These are phyloP conservation scores for Dictyostelium intermedium DNA, from an alignment of 78 protist genomes.

Conservation along the genomic window DNA sequence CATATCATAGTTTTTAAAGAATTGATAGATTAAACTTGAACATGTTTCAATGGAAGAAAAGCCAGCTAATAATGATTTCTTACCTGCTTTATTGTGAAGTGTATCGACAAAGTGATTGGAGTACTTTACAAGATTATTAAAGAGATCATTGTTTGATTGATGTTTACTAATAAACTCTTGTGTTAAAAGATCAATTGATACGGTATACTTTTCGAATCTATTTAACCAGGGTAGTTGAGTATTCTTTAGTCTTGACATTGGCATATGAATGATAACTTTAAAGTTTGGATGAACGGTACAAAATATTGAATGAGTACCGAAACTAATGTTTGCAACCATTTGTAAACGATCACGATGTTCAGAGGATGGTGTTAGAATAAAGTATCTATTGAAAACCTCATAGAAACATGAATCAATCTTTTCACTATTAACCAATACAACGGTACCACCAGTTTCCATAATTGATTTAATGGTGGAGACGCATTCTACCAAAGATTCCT, in stretches of 20 bases:
- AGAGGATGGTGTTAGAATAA: background rate
- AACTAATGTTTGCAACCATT: slow-evolving; percentile 40
- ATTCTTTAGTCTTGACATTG: slow-evolving; percentile 12
- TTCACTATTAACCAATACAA: slow-evolving; percentile 53
- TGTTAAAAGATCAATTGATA: slow-evolving; percentile 19
- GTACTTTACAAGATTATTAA: background rate
- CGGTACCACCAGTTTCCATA: slow-evolving; percentile 25
- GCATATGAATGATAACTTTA: slow-evolving; percentile 62
- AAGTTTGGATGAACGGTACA: slow-evolving; percentile 57
- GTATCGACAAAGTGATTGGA: slow-evolving; percentile 33
- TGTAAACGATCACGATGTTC: background rate
- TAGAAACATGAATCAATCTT: slow-evolving; percentile 74
- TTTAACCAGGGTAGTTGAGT: slow-evolving; percentile 74
- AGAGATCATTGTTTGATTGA: slow-evolving; percentile 1
- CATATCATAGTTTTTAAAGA: background rate
- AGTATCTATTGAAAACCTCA: slow-evolving; percentile 70
- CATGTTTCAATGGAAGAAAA: slow-evolving; percentile 41
- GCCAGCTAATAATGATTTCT: slow-evolving; percentile 11
- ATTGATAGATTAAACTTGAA: slow-evolving; percentile 9
- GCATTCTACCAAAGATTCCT: slow-evolving; percentile 35
- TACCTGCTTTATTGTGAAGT: background rate
- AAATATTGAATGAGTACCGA: slow-evolving; percentile 35
- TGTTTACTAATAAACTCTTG: slow-evolving; percentile 20
- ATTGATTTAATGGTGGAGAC: slow-evolving; percentile 40
- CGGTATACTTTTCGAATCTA: slow-evolving; percentile 66